These are phyloP conservation scores for Pistacia atlantica DNA, from an alignment of 345 rosid species.

Conservation along the genomic window DNA sequence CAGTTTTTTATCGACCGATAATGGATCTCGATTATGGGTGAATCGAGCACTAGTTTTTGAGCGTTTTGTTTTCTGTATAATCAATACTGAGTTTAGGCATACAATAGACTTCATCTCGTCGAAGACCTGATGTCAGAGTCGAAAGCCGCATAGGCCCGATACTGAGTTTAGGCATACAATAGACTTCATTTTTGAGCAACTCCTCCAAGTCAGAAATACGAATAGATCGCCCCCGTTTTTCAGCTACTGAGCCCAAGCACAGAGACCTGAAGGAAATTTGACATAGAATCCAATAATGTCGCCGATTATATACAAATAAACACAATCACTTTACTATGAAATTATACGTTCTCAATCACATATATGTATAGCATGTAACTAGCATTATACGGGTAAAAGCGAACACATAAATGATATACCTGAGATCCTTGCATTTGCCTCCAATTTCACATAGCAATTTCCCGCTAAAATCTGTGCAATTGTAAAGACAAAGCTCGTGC, in stretches of 20 bases:
- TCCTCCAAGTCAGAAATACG: slow-evolving; percentile 74
- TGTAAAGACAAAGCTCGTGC: slow-evolving; percentile 65
- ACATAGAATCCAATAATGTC: slow-evolving; percentile 25
- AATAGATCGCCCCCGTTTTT: slow-evolving; percentile 72
- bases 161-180: no score
- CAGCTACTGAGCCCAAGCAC: slow-evolving; percentile 85
- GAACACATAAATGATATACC: slow-evolving; percentile 38
- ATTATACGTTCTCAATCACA: neutral
- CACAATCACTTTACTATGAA: slow-evolving; percentile 5
- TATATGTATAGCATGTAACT: neutral
- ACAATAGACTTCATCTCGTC: no score
- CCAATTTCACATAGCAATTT: slow-evolving; percentile 82
- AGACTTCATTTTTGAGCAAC: slow-evolving; percentile 49
- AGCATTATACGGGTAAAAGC: neutral
- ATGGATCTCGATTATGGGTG: no score
- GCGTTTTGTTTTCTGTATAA: no score
- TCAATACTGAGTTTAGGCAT: no score
- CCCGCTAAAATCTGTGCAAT: slow-evolving; percentile 75
- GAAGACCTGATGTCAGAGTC: no score
- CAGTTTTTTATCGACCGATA: no score
- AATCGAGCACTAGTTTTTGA: no score
- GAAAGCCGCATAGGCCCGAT: no score
- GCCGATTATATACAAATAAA: neutral
- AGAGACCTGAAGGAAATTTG: slow-evolving; percentile 50
- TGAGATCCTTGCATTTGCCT: slow-evolving; percentile 59